Evolutionary conservation across 805 yeast species (phyloP).

Genomic region (Nakazawaea peltata): DNA sequence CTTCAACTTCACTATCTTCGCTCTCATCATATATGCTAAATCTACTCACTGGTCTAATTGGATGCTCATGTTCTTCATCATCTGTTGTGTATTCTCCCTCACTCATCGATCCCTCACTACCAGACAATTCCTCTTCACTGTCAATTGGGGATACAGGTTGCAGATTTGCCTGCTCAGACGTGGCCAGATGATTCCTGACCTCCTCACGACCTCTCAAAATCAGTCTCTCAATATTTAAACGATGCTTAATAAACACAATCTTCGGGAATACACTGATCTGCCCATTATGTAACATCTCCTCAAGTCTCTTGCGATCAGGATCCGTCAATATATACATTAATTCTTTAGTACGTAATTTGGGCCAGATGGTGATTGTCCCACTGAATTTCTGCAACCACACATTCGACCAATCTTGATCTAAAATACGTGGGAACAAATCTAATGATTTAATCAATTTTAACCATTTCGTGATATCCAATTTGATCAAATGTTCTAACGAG

Average conservation of each 20-base stretch:
- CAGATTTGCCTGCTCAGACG: too few species aligned
- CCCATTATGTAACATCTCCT: slow-evolving; percentile 50
- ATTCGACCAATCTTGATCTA: slow-evolving; percentile 77
- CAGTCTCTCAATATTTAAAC: slow-evolving; percentile 57
- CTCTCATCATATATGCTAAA: too few species aligned
- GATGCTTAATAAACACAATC: slow-evolving; percentile 53
- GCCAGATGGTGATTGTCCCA: slow-evolving; percentile 75
- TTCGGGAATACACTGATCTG: slow-evolving; percentile 62
- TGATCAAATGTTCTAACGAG: slow-evolving; percentile 61
- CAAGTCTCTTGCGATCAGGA: slow-evolving; percentile 53
- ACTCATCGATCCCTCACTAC: slow-evolving; percentile 2
- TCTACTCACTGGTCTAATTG: too few species aligned
- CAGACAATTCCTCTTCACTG: slow-evolving; percentile 1
- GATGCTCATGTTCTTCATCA: slow-evolving; percentile 3
- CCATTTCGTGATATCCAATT: slow-evolving; percentile 75
- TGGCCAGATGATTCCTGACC: neutral
- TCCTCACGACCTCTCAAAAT: slow-evolving; percentile 42
- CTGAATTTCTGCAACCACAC: slow-evolving; percentile 67
- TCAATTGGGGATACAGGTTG: too few species aligned
- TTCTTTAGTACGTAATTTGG: slow-evolving; percentile 51
- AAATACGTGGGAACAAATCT: slow-evolving; percentile 57
- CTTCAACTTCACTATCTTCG: too few species aligned
- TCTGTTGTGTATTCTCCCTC: slow-evolving; percentile 8
- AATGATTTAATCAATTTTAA: slow-evolving; percentile 54
- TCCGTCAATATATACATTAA: slow-evolving; percentile 59